These are phyloP conservation scores for Hypoxylon lienhwacheense DNA, from an alignment of 495 filamentous ascomycete species.

Conservation along the genomic window DNA sequence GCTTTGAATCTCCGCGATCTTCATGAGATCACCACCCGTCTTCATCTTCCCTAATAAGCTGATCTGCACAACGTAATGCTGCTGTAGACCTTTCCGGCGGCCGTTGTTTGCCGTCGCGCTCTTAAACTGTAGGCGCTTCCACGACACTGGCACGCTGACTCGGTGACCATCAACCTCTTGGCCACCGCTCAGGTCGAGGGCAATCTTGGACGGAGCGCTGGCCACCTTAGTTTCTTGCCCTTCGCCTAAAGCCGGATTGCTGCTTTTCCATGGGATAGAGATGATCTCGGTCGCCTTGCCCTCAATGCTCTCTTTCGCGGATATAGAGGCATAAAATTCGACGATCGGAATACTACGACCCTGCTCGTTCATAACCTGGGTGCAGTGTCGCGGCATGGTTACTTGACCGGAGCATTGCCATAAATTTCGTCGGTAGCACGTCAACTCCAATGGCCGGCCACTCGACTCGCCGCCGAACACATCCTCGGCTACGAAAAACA, in stretches of 20 bases:
- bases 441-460: conserved; percentile 75
- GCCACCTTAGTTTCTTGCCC: conserved; percentile 53
- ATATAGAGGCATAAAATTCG: conserved; percentile 76
- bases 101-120: conserved; percentile 88
- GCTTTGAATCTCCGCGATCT: conserved; percentile 62
- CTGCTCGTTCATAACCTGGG: conserved; percentile 75
- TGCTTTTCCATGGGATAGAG: conserved; percentile 89
- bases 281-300: conserved; percentile 88
- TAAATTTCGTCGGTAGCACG: conserved; percentile 87
- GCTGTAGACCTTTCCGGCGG: conserved; percentile 68
- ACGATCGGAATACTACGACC: conserved; percentile 73
- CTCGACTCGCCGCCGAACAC: conserved; percentile 53
- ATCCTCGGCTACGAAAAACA: conserved; percentile 90
- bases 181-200: conserved; percentile 70
- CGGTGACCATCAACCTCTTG: conserved; percentile 71
- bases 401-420: conserved; percentile 88
- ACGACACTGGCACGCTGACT: conserved; percentile 77
- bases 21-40: conserved; percentile 60
- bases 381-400: conserved; percentile 70
- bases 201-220: conserved; percentile 58
- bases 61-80: conserved; percentile 70
- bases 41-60: conserved; percentile 62
- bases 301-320: conserved; percentile 88
- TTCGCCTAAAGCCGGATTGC: conserved; percentile 58
- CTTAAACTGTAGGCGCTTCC: conserved; percentile 91